phyloP scores from a whole-genome alignment of 2,329 filamentous ascomycete genomes.

The Fusarium paranaense region DNA sequence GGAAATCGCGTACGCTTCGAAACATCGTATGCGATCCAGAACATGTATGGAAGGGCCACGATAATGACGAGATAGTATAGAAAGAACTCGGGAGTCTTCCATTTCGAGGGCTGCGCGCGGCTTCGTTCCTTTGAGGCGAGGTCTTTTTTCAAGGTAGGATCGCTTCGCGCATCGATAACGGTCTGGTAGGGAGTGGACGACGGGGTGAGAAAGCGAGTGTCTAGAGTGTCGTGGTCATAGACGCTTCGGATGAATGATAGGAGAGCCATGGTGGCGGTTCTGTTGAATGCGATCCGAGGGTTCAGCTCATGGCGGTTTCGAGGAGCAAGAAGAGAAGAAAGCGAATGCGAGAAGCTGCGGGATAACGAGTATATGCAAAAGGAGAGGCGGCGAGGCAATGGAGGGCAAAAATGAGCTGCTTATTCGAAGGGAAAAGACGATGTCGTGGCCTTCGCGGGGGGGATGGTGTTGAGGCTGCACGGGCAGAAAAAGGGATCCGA shows the following conservation, averaged over 20 bases:
- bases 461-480: slow-evolving; percentile 35
- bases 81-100: slow-evolving; percentile 88
- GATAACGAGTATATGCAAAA: slow-evolving; percentile 1
- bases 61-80: slow-evolving; percentile 80
- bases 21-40: slow-evolving; percentile 87
- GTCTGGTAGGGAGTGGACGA: slow-evolving; percentile 75
- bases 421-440: slow-evolving; percentile 15
- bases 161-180: slow-evolving; percentile 63
- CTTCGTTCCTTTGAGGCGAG: slow-evolving; percentile 52
- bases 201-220: slow-evolving; percentile 74
- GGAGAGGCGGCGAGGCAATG: background rate
- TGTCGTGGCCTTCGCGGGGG: slow-evolving; percentile 44
- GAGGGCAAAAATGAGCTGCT: slow-evolving; percentile 1
- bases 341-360: slow-evolving; percentile 3
- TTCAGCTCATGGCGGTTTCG: slow-evolving; percentile 41
- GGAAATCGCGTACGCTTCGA: slow-evolving; percentile 74
- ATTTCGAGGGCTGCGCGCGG: slow-evolving; percentile 74
- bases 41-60: slow-evolving; percentile 82
- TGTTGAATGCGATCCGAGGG: slow-evolving; percentile 8
- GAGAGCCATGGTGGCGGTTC: slow-evolving; percentile 54
- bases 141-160: slow-evolving; percentile 51
- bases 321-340: background rate
- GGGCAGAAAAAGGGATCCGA: slow-evolving; percentile 34
- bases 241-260: slow-evolving; percentile 61
- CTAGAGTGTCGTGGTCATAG: slow-evolving; percentile 74